Conservation (phyloP, 2,329 filamentous ascomycete species). For the Nemania sp. region DNA sequence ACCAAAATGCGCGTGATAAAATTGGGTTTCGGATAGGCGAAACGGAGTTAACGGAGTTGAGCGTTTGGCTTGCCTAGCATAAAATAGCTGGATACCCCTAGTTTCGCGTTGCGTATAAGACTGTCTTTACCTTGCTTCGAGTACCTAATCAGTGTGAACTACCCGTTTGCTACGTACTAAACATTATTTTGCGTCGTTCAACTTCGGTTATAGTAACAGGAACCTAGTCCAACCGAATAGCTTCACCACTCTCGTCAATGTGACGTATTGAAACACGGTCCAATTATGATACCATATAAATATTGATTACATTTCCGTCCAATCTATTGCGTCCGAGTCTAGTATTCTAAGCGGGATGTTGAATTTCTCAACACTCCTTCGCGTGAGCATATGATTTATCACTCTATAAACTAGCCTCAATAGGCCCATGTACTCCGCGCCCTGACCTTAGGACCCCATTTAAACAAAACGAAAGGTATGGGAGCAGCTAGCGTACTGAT, state of each 20-base stretch:
- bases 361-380: background rate
- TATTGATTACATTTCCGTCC: no score
- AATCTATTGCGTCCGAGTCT: background rate
- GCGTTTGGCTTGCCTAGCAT: background rate
- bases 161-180: no score
- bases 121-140: background rate
- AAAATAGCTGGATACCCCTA: background rate
- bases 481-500: conserved; percentile 56
- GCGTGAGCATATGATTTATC: background rate
- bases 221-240: no score
- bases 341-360: background rate
- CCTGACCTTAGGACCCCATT: conserved; percentile 52
- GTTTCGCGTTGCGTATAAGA: background rate
- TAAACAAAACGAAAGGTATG: conserved; percentile 59
- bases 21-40: background rate
- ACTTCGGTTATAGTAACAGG: no score
- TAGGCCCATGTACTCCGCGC: conserved; percentile 49
- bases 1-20: background rate
- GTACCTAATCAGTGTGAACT: no score
- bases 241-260: no score
- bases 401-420: conserved; percentile 3
- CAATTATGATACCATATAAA: no score
- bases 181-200: no score
- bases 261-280: no score
- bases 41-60: background rate